Percentiles rank a stretch among this genome's conserved stretches.
phyloP scores from a whole-genome alignment of 2,329 filamentous ascomycete genomes.

The Coniochaeta sp. region DNA sequence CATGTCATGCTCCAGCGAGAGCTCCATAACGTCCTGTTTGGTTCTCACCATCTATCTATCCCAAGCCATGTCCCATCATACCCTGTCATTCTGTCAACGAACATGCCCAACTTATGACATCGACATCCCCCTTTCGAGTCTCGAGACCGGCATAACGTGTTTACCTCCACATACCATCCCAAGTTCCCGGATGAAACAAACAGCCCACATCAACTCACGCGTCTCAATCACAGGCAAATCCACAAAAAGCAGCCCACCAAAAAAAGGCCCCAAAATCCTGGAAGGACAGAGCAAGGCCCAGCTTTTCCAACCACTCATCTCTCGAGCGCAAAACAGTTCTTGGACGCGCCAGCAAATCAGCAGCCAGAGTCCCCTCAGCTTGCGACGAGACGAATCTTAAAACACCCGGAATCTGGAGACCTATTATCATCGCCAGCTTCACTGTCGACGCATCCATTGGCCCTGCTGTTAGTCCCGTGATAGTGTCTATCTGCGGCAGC shows the following conservation, averaged over 20 bases:
- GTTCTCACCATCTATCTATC: too few species aligned
- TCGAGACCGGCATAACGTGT: neutral
- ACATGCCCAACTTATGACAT: too few species aligned
- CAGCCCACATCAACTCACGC: slow-evolving; percentile 1
- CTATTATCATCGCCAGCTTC: slow-evolving; percentile 44
- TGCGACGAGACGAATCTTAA: slow-evolving; percentile 15
- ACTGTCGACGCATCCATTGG: slow-evolving; percentile 40
- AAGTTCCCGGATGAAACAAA: neutral
- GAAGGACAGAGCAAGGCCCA: neutral
- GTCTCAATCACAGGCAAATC: neutral
- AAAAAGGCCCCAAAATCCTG: neutral
- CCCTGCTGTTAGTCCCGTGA: slow-evolving; percentile 43
- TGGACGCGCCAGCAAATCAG: slow-evolving; percentile 39
- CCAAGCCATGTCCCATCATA: too few species aligned
- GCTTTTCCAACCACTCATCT: slow-evolving; percentile 21
- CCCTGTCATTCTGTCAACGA: too few species aligned
- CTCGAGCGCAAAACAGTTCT: slow-evolving; percentile 16
- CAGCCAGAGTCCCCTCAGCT: slow-evolving; percentile 33
- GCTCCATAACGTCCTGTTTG: too few species aligned
- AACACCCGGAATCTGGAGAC: slow-evolving; percentile 30
- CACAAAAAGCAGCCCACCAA: neutral
- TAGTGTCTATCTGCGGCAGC: slow-evolving; percentile 35
- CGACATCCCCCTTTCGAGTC: too few species aligned
- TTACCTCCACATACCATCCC: neutral
- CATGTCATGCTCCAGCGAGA: too few species aligned